phyloP scores from a whole-genome alignment of 148 eudicot genomes.

The Vaccinium darrowii region DNA sequence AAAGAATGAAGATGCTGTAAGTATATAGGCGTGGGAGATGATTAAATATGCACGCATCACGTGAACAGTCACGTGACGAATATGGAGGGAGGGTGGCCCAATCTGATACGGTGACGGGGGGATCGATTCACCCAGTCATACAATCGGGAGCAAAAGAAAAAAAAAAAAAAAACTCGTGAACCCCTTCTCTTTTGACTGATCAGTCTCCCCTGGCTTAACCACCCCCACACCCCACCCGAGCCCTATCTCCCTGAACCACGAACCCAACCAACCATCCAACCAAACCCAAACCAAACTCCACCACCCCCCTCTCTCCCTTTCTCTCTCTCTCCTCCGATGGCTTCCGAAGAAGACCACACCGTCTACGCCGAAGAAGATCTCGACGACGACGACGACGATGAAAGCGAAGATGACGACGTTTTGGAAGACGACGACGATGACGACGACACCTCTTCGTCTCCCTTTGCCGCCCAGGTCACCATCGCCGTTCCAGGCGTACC shows the following conservation, averaged over 20 bases:
- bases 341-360: constrained; percentile 34
- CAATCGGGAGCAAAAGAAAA: neutral
- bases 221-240: neutral
- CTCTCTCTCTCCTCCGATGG: constrained; percentile 17
- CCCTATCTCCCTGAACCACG: neutral
- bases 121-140: neutral
- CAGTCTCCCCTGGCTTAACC: neutral
- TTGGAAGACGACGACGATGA: constrained; percentile 29
- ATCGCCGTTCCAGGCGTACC: constrained; percentile 25
- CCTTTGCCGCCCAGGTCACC: constrained; percentile 4
- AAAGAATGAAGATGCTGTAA: too few species aligned
- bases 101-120: neutral
- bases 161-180: neutral
- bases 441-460: constrained; percentile 31
- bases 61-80: neutral
- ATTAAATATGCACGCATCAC: neutral
- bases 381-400: constrained; percentile 51
- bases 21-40: too few species aligned
- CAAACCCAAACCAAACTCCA: constrained; percentile 1
- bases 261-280: constrained; percentile 9
- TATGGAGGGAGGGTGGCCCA: neutral
- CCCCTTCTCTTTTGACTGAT: neutral
- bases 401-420: constrained; percentile 23
- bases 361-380: constrained; percentile 45
- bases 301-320: neutral